A percentile compares a stretch with the other conserved stretches of the same genome.
Evolutionary conservation across 2,329 filamentous ascomycete species (phyloP).

Genomic region (Diaporthe ilicicola): DNA sequence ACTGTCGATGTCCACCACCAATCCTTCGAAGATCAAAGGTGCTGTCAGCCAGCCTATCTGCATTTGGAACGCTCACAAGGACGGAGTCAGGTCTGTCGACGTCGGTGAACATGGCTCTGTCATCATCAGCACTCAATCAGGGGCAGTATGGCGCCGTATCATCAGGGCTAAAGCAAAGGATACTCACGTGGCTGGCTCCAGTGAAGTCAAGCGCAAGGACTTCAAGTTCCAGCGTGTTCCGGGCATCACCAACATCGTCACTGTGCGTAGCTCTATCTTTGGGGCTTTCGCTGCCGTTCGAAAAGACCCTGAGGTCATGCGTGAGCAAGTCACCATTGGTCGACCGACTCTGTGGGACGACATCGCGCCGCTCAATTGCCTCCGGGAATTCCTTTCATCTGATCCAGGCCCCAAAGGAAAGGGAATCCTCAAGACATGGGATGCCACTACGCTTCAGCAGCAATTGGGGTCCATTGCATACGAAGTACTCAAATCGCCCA

Average conservation of each 20-base stretch:
- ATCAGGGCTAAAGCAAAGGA: constrained; percentile 84
- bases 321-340: constrained; percentile 72
- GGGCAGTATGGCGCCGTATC: constrained; percentile 90
- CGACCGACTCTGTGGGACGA: constrained; percentile 79
- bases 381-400: constrained; percentile 65
- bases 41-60: constrained; percentile 81
- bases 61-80: constrained; percentile 90
- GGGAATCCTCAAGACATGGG: constrained; percentile 53
- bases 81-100: constrained; percentile 84
- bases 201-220: constrained; percentile 77
- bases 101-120: constrained; percentile 94
- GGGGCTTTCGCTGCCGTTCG: constrained; percentile 90
- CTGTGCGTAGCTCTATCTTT: constrained; percentile 86
- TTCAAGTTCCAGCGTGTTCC: constrained; percentile 96
- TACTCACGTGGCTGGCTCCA: constrained; percentile 53
- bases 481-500: constrained; percentile 67
- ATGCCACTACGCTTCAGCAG: constrained; percentile 55
- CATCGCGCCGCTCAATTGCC: constrained; percentile 72
- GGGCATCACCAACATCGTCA: constrained; percentile 83
- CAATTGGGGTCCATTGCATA: constrained; percentile 60
- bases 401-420: constrained; percentile 46
- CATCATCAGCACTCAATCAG: constrained; percentile 90
- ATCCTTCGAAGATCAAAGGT: constrained; percentile 87
- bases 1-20: constrained; percentile 81
- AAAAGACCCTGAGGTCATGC: constrained; percentile 83